phyloP scores from a whole-genome alignment of 441 rosid genomes.

The Corymbia calophylla region DNA sequence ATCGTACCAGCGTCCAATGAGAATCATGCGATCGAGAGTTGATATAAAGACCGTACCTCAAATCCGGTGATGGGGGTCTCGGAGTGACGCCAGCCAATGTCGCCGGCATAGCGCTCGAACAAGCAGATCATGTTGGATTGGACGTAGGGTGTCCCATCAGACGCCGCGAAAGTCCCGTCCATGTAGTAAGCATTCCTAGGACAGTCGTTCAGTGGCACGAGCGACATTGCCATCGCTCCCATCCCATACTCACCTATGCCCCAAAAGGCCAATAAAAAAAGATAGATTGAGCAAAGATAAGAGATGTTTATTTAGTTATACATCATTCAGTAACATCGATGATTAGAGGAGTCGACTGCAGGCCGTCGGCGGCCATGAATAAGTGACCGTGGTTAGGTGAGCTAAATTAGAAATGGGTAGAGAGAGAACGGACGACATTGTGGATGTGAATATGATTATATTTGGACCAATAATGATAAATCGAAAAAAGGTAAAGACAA shows the following conservation, averaged over 20 bases:
- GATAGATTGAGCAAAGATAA: too few relatives aligned
- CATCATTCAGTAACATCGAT: background rate
- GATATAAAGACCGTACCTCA: conserved; percentile 13
- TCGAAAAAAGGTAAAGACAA: background rate
- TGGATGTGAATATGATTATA: background rate
- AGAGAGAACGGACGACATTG: background rate
- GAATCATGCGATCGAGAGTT: background rate
- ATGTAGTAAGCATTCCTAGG: conserved; percentile 42
- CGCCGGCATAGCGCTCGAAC: conserved; percentile 57
- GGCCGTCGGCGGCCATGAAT: background rate
- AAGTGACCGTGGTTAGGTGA: background rate
- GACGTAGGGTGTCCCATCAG: conserved; percentile 37
- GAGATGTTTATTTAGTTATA: background rate
- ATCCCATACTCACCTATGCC: conserved; percentile 38
- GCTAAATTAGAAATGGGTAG: background rate
- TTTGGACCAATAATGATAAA: background rate
- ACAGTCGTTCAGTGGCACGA: conserved; percentile 55
- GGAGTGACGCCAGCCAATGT: conserved; percentile 58
- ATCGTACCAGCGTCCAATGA: background rate
- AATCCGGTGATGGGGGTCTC: conserved; percentile 1
- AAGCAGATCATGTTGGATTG: conserved; percentile 43
- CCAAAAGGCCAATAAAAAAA: background rate
- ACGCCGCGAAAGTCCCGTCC: conserved; percentile 42
- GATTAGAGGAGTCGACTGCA: background rate
- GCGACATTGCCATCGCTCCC: conserved; percentile 30